Percentiles rank a stretch among this genome's conserved stretches.
phyloP scores from a whole-genome alignment of 768 basidiomycete species.

The Daedaleopsis nitida region DNA sequence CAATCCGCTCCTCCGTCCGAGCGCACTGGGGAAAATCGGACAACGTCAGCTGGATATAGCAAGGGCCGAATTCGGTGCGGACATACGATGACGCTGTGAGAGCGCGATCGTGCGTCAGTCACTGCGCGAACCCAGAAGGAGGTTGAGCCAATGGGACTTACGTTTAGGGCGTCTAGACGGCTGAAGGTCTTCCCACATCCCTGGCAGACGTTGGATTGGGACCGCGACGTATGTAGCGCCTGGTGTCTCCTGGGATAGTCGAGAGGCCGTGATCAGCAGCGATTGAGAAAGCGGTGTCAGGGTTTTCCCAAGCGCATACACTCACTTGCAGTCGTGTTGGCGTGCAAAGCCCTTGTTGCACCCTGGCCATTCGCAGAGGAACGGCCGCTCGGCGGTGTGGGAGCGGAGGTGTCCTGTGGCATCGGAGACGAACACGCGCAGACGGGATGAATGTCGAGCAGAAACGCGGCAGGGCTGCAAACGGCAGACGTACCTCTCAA shows the following conservation, averaged over 20 bases:
- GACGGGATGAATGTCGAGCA: constrained; percentile 2
- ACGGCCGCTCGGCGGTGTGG: constrained; percentile 94
- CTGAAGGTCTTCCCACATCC: constrained; percentile 96
- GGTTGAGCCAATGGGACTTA: constrained; percentile 47
- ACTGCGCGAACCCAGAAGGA: constrained; percentile 30
- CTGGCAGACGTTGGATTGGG: constrained; percentile 83
- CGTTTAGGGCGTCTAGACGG: constrained; percentile 90
- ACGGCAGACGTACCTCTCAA: constrained; percentile 59
- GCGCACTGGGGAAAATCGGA: constrained; percentile 59
- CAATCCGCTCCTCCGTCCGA: constrained; percentile 86
- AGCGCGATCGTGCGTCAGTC: constrained; percentile 15
- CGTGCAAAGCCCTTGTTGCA: constrained; percentile 95
- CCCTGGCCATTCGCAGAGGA: constrained; percentile 90
- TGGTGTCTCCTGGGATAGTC: constrained; percentile 71
- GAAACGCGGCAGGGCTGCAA: constrained; percentile 3
- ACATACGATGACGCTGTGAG: constrained; percentile 75
- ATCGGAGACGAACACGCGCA: constrained; percentile 11
- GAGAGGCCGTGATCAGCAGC: constrained; percentile 3
- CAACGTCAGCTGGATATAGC: constrained; percentile 22
- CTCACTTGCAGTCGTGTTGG: constrained; percentile 96
- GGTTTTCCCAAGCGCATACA: constrained; percentile 22
- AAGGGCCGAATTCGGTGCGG: constrained; percentile 13
- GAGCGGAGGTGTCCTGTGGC: constrained; percentile 84
- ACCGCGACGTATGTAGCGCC: constrained; percentile 82
- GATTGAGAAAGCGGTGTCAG: constrained; percentile 8